A percentile compares a stretch with the other conserved stretches of the same genome.
Evolutionary conservation across 1,139 yeast genomes (phyloP).

Genomic region (Suhomyces terraborum): DNA sequence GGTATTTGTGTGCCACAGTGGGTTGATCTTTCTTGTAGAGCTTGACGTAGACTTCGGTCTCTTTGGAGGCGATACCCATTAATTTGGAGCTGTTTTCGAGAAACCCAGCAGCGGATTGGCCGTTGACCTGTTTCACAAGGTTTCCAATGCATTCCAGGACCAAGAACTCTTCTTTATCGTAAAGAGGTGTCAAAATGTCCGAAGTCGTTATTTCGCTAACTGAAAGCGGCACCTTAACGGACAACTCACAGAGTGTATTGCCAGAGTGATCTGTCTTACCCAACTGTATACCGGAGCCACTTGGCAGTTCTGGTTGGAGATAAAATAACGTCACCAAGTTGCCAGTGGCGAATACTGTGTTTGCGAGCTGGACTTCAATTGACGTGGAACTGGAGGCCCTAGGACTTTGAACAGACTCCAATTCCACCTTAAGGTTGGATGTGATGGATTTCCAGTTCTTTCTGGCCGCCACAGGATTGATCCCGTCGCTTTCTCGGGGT

Average conservation of each 20-base stretch:
- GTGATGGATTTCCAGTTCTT: slow-evolving; percentile 43
- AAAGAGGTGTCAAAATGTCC: slow-evolving; percentile 42
- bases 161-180: slow-evolving; percentile 23
- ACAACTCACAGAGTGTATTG: slow-evolving; percentile 34
- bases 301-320: too few relatives aligned
- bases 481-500: slow-evolving; percentile 37
- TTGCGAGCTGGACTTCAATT: slow-evolving; percentile 37
- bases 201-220: slow-evolving; percentile 3
- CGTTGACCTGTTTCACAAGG: slow-evolving; percentile 51
- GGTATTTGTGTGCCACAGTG: slow-evolving; percentile 28
- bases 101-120: slow-evolving; percentile 51
- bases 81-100: slow-evolving; percentile 46
- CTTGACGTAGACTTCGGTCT: slow-evolving; percentile 50
- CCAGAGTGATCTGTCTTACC: slow-evolving; percentile 29
- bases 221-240: slow-evolving; percentile 27
- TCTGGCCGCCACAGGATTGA: slow-evolving; percentile 34
- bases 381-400: slow-evolving; percentile 5
- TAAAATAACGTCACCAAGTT: slow-evolving; percentile 42
- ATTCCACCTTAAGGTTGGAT: slow-evolving; percentile 23
- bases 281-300: too few relatives aligned
- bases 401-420: slow-evolving; percentile 12
- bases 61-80: slow-evolving; percentile 48
- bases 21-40: slow-evolving; percentile 24
- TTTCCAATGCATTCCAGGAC: slow-evolving; percentile 53
- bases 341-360: slow-evolving; percentile 43